Percentiles rank a stretch among this genome's conserved stretches.
Evolutionary conservation across 192 early-diverging fungal genomes (phyloP).

Genomic region (Coemansia sp.): DNA sequence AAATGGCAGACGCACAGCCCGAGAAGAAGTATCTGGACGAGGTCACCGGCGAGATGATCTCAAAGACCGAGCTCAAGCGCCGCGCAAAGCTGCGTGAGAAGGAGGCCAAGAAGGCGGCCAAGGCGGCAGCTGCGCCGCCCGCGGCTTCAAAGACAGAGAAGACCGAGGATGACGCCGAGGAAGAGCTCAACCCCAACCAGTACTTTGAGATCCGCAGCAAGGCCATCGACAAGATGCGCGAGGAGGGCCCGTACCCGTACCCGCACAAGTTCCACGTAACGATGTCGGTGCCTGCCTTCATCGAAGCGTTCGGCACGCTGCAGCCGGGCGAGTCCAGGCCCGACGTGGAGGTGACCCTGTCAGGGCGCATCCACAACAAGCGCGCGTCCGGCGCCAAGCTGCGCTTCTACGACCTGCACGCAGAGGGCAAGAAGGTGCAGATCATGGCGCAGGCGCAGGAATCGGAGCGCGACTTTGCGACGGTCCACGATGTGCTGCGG

Average conservation of each 20-base stretch:
- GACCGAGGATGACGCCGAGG: constrained; percentile 74
- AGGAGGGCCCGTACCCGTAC: constrained; percentile 88
- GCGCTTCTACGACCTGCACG: constrained; percentile 95
- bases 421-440: constrained; percentile 93
- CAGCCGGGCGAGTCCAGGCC: constrained; percentile 68
- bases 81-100: constrained; percentile 88
- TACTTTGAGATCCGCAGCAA: constrained; percentile 98
- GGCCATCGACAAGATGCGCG: constrained; percentile 80
- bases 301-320: constrained; percentile 76
- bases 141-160: constrained; percentile 52
- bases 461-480: constrained; percentile 70
- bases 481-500: constrained; percentile 78
- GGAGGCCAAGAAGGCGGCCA: constrained; percentile 78
- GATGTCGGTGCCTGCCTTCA: constrained; percentile 83
- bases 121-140: constrained; percentile 58
- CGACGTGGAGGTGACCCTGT: constrained; percentile 74
- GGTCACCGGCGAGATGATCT: constrained; percentile 91
- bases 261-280: constrained; percentile 98
- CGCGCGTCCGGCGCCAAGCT: constrained; percentile 87
- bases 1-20: constrained; percentile 36
- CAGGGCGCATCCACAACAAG: constrained; percentile 97
- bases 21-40: constrained; percentile 73
- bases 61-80: constrained; percentile 95
- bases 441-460: constrained; percentile 84
- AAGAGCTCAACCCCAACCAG: constrained; percentile 87